phyloP scores from a whole-genome alignment of 2,329 filamentous ascomycete genomes.

The Colletotrichum truncatum region DNA sequence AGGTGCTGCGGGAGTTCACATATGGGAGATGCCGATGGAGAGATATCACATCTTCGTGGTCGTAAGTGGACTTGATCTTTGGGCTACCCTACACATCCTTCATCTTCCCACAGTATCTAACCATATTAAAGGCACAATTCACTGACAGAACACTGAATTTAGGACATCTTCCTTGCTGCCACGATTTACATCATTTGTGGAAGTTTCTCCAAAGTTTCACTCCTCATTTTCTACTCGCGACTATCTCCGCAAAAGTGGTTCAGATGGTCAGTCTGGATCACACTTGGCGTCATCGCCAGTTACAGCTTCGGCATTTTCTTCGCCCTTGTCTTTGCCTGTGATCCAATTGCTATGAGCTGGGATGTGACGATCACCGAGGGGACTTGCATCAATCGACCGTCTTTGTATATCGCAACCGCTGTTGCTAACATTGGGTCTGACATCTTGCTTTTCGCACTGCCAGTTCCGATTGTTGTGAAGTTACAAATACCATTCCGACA shows the following conservation, averaged over 20 bases:
- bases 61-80: too few relatives aligned
- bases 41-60: slow-evolving; percentile 37
- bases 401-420: slow-evolving; percentile 58
- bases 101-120: too few relatives aligned
- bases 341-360: slow-evolving; percentile 43
- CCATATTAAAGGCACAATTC: background rate
- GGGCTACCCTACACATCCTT: too few relatives aligned
- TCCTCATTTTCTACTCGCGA: slow-evolving; percentile 48
- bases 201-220: slow-evolving; percentile 46
- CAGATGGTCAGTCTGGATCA: slow-evolving; percentile 39
- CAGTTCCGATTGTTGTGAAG: slow-evolving; percentile 54
- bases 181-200: slow-evolving; percentile 44
- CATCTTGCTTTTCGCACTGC: slow-evolving; percentile 54
- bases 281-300: slow-evolving; percentile 38
- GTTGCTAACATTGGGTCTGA: slow-evolving; percentile 57
- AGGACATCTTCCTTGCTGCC: slow-evolving; percentile 39
- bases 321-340: slow-evolving; percentile 46
- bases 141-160: background rate
- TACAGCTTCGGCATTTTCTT: slow-evolving; percentile 47
- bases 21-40: slow-evolving; percentile 40
- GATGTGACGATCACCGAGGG: slow-evolving; percentile 39
- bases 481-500: slow-evolving; percentile 55
- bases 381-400: slow-evolving; percentile 54
- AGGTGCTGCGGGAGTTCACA: slow-evolving; percentile 39
- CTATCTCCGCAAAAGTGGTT: slow-evolving; percentile 46